phyloP scores from a whole-genome alignment of 2,329 filamentous ascomycete species.

The Cercospora sojina region DNA sequence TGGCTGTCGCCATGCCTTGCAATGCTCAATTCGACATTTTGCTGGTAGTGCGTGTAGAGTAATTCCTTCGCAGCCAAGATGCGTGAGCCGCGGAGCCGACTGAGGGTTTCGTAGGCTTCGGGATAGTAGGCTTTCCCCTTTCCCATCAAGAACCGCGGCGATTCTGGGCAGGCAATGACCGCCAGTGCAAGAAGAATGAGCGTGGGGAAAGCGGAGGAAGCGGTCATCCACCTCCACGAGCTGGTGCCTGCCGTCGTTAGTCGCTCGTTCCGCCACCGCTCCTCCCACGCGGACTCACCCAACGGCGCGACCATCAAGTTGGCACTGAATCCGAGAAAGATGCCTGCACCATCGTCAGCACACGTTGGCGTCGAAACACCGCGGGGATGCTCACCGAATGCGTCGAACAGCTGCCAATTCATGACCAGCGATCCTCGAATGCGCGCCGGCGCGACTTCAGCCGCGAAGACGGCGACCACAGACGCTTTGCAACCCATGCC shows the following conservation, averaged over 20 bases:
- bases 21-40: constrained; percentile 27
- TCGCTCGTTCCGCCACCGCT: background rate
- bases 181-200: constrained; percentile 30
- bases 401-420: constrained; percentile 38
- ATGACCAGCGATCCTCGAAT: constrained; percentile 32
- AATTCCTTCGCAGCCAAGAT: constrained; percentile 36
- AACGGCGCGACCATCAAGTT: constrained; percentile 30
- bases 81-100: constrained; percentile 27
- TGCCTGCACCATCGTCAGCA: constrained; percentile 4
- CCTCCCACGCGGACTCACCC: constrained; percentile 10
- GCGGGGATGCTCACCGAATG: constrained; percentile 24
- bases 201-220: constrained; percentile 31
- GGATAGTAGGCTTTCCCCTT: constrained; percentile 19
- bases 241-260: background rate
- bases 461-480: constrained; percentile 37
- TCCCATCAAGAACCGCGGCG: constrained; percentile 34
- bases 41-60: constrained; percentile 33
- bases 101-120: constrained; percentile 31
- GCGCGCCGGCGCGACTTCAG: constrained; percentile 34
- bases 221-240: constrained; percentile 35
- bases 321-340: constrained; percentile 34
- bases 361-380: too few species aligned
- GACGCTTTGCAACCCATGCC: constrained; percentile 40
- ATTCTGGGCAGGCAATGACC: constrained; percentile 34
- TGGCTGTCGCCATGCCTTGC: background rate